Base-by-base conservation (phyloP, 176 grass and related monocot species). In the Leersia perrieri region DNA sequence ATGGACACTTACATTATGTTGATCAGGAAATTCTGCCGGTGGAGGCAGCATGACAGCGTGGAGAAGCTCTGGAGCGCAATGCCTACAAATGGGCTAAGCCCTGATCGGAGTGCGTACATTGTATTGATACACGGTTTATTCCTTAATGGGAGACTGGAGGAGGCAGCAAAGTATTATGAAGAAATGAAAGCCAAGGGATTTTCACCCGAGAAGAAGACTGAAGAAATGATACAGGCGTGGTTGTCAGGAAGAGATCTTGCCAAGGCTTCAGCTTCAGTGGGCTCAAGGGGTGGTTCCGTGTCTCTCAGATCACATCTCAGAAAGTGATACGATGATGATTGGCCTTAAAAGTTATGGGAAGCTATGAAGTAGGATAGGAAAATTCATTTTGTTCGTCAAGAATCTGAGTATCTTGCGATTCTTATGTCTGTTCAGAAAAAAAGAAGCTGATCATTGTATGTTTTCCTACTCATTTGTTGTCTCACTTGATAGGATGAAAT, bases 1-100 rank as follows among this genome's bases (percentile, higher is more conserved):
- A 93, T 93, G n/a, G 92, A 93, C 23, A 90, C 86, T 34, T 93
- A 91, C 66, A 88, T 95, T 72, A 95, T 93, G 92, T 68, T 99
- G 33, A 95, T 93, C 64, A 91, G 90, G 58, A 95, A 95, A 62
- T 84, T 99, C 66, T 93, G 86, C 45, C 65, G 87, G 49, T 95
- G 90, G 92, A 87, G 64, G 88, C 88, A 99, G 32, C 55, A 84
- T 44, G 92, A 91, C 16, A 84, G 92, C 7, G 88, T 93, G 41
- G 79, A 88, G 12, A 90, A 82, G 86, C 68, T 91, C 51, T 98
- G 96, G 96, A 87, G 71, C 11, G 83, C 89, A 63, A 95, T 98
- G 84, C 88, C 79, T 31, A 61, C 88, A 29, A 91, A 90, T 65
- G 88, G 92, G 12, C 73, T 88, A 73, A 88, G 75, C 49, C 90